Evolutionary conservation across 2,329 filamentous ascomycete species (phyloP).

Genomic region (Tolypocladium endophyticum): DNA sequence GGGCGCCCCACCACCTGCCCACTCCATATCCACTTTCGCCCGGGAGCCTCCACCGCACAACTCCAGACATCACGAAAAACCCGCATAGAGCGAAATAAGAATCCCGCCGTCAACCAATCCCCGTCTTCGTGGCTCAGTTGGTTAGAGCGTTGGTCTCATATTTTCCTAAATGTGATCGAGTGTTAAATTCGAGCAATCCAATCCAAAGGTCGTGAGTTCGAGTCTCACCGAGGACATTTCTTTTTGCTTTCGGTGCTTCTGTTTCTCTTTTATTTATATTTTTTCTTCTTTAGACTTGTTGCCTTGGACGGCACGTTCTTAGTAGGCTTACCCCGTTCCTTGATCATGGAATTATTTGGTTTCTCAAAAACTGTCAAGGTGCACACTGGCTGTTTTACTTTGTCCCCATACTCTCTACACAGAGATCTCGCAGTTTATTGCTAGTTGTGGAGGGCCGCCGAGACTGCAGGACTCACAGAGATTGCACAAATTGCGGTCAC

Average conservation of each 20-base stretch:
- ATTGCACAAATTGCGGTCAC: too few relatives aligned
- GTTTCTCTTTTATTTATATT: neutral
- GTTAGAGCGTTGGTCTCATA: neutral
- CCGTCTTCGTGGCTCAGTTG: neutral
- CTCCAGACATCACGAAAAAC: neutral
- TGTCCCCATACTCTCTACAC: too few relatives aligned
- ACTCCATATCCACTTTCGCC: neutral
- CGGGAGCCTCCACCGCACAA: neutral
- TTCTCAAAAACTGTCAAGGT: too few relatives aligned
- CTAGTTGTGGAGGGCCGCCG: too few relatives aligned
- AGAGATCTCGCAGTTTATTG: too few relatives aligned
- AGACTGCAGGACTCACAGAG: too few relatives aligned
- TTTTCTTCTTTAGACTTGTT: too few relatives aligned
- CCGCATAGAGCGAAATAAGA: neutral
- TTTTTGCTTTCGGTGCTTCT: neutral
- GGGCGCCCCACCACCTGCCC: too few relatives aligned
- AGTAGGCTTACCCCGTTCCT: too few relatives aligned
- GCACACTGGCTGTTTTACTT: too few relatives aligned
- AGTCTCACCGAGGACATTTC: slow-evolving; percentile 31
- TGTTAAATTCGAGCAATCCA: slow-evolving; percentile 15
- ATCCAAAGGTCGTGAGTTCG: slow-evolving; percentile 40
- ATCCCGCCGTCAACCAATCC: neutral
- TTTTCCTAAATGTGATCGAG: slow-evolving; percentile 10
- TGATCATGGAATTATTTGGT: too few relatives aligned
- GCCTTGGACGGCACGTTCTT: too few relatives aligned